These are phyloP conservation scores for Flaveria robusta DNA, from an alignment of 129 eudicot genomes.

Conservation along the genomic window DNA sequence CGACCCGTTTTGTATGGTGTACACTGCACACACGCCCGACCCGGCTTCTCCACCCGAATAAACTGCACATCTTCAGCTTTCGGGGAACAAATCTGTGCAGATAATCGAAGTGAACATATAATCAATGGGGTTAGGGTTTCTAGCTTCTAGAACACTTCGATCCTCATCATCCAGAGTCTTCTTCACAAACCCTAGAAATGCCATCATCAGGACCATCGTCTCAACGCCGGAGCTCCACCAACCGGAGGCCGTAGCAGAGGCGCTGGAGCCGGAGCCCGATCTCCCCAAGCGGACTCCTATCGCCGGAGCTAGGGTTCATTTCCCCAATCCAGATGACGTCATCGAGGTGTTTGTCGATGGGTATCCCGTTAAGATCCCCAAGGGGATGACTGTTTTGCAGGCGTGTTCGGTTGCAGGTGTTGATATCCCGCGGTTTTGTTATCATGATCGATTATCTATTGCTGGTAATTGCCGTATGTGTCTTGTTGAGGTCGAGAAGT, in stretches of 20 bases:
- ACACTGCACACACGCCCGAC: conserved; percentile 32
- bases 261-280: conserved; percentile 41
- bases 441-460: conserved; percentile 77
- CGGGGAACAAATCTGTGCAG: neutral
- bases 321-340: conserved; percentile 87
- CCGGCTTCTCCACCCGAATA: neutral
- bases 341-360: conserved; percentile 97
- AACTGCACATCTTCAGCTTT: neutral
- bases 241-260: conserved; percentile 53
- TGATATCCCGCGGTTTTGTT: conserved; percentile 88
- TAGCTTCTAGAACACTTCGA: conserved; percentile 71
- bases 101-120: neutral
- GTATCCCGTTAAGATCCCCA: conserved; percentile 94
- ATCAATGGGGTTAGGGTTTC: conserved; percentile 66
- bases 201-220: conserved; percentile 51
- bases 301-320: conserved; percentile 86
- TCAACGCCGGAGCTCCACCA: conserved; percentile 74
- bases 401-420: conserved; percentile 96
- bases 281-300: conserved; percentile 64
- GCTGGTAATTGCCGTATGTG: conserved; percentile 99
- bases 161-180: conserved; percentile 38
- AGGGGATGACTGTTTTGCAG: conserved; percentile 87
- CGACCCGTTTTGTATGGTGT: conserved; percentile 13
- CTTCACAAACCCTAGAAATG: conserved; percentile 19
- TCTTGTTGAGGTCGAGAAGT: conserved; percentile 89